Evolutionary conservation across 2,329 filamentous ascomycete species (phyloP).

Genomic region (Paraconiothyrium brasiliense): DNA sequence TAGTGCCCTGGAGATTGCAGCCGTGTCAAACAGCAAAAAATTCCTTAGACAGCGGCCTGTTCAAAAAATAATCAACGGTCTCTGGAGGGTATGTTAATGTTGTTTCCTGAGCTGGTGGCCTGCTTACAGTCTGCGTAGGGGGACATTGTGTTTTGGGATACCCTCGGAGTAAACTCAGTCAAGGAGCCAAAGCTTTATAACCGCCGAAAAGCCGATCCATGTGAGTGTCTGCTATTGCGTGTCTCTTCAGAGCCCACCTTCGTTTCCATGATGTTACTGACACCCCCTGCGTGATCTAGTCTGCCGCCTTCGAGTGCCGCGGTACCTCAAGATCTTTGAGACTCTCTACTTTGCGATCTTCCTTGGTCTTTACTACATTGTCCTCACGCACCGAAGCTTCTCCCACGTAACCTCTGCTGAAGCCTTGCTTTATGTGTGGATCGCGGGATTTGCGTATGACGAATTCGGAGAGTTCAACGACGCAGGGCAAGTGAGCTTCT

Average conservation of each 20-base stretch:
- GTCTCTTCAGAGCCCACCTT: not conserved
- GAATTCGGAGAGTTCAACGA: constrained; percentile 77
- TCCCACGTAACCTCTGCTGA: constrained; percentile 74
- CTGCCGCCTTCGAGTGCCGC: constrained; percentile 78
- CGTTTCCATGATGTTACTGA: not conserved
- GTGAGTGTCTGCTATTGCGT: constrained; percentile 14
- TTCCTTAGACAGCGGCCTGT: constrained; percentile 83
- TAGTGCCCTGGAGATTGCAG: constrained; percentile 87
- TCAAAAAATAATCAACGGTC: constrained; percentile 82
- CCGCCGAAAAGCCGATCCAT: constrained; percentile 49
- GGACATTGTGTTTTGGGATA: constrained; percentile 87
- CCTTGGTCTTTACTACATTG: constrained; percentile 83
- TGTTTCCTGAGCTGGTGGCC: not conserved
- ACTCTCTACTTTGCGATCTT: constrained; percentile 82
- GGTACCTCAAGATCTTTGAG: constrained; percentile 86
- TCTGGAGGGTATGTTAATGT: constrained; percentile 66
- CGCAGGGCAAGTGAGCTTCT: constrained; percentile 79
- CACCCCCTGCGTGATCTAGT: constrained; percentile 54
- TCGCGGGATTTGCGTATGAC: constrained; percentile 87
- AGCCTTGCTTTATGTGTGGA: constrained; percentile 81
- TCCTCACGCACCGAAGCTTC: constrained; percentile 77
- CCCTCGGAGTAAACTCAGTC: constrained; percentile 73
- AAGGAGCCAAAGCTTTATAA: constrained; percentile 84
- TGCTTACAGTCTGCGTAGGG: constrained; percentile 60
- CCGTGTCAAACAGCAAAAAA: constrained; percentile 81